Base-by-base conservation (phyloP, 73 alveolate genomes). In the Paramecium sonneborni region DNA sequence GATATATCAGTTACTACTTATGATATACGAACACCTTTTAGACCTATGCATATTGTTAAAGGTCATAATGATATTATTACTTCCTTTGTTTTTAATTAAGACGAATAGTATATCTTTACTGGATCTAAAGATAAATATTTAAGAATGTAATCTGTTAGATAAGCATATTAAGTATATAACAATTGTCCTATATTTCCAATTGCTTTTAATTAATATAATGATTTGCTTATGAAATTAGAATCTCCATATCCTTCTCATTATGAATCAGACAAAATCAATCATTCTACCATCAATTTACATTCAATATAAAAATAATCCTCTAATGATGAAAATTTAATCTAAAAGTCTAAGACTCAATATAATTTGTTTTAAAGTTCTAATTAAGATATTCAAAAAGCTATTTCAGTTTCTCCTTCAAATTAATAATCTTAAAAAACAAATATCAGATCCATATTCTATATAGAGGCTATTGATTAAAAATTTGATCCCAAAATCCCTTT, bases 1-100 rank as follows among this genome's bases (percentile, higher is more conserved):
- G 90, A 79, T 79, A 79, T 43, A n/a, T 79, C 90, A 79, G 90
- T 79, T 3, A 79, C 90, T 20, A 46, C 74, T 2, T 79, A 30
- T 20, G 90, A 79, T 20, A 79, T 79, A 3, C 9, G 48, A 23
- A 30, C 69, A 14, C 69, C 69, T 9, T 72, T 34, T n/a, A 6
- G 90, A 79, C 90, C 90, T 23, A 41, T 43, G 32, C 41, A 41
- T 39, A 30, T 30, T 12, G 32, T 79, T 14, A 79, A 79, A 44
- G 90, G 90, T 79, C 90, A 79, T 46, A 41, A 32, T 43, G 90
- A 79, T 46, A 43, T 79, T 5, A 79, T 79, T 20, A 79, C 90
- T 20, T 79, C 90, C 0, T 79, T 43, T 79, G 90, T 79, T 5
- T 79, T 30, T 43, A 14, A 4, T 72, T 21, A 32, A 15, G 58